Percentiles rank a stretch among this genome's conserved stretches.
Conservation (phyloP, 2,329 filamentous ascomycete species). For the Botrytis aclada region DNA sequence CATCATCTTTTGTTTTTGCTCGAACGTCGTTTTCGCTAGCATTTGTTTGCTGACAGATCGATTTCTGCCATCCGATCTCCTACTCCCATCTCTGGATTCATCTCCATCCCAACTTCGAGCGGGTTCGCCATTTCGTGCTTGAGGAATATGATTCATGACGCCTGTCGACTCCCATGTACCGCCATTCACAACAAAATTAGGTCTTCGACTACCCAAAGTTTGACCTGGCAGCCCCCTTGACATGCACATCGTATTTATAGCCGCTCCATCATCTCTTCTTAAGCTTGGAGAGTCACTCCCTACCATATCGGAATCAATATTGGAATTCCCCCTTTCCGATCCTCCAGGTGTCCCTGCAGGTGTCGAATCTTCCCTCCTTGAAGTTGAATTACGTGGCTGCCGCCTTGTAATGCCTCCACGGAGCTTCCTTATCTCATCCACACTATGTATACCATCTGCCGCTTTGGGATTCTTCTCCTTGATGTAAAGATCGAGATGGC, state of each 20-base stretch:
- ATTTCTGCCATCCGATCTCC: constrained; percentile 38
- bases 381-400: constrained; percentile 66
- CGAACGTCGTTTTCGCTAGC: constrained; percentile 53
- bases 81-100: constrained; percentile 36
- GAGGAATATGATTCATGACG: constrained; percentile 70
- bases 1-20: constrained; percentile 58
- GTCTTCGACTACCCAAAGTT: constrained; percentile 37
- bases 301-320: constrained; percentile 36
- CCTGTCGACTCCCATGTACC: constrained; percentile 74
- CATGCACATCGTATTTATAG: constrained; percentile 39
- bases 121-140: constrained; percentile 47
- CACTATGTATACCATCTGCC: constrained; percentile 82
- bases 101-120: constrained; percentile 39
- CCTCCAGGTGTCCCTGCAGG: constrained; percentile 50
- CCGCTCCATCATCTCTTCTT: constrained; percentile 38
- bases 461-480: constrained; percentile 89
- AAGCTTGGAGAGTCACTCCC: constrained; percentile 37
- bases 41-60: constrained; percentile 49
- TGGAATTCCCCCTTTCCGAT: constrained; percentile 36
- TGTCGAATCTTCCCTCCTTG: constrained; percentile 55
- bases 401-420: constrained; percentile 83
- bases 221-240: not conserved
- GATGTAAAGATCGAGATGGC: constrained; percentile 92
- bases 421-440: constrained; percentile 81
- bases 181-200: constrained; percentile 37